Evolutionary conservation across 768 basidiomycete genomes (phyloP), one percentile per base, ranked within the genome.

Genomic region (Pleurotus cornucopiae): DNA sequence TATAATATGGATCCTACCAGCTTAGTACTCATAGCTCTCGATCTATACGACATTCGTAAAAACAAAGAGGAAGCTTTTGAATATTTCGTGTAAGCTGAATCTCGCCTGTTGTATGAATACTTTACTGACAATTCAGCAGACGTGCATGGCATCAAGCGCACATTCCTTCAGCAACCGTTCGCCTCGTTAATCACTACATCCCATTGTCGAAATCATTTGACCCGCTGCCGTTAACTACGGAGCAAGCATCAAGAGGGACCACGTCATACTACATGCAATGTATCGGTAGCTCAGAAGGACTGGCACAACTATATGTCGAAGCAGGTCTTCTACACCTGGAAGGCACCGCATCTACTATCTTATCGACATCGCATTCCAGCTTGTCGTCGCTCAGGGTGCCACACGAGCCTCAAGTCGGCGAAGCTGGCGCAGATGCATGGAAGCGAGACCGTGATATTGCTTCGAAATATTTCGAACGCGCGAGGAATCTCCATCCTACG

Each of bases 1-100:
- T 92, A 88, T 61, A 91, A 92, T 61, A 90, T 92, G 88, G 90
- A 92, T 66, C 84, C 90, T 1, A 92, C 90, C 12, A 91, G 89
- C 69, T 72, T 92, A 23, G 83, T 85, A 1, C 69, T 91, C 53
- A 78, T 84, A 58, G 90, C 79, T 6, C 71, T 90, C 43, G 90
- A 92, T 61, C 64, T 86, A 40, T 79, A 80, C 47, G 89, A 91
- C 65, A 89, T 92, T 48, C 77, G 87, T 46, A 85, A 84, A 64
- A 81, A 90, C 49, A 83, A 79, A 57, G 85, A 88, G 44, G 86
- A 84, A 57, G 90, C 90, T 3, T 92, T 92, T 60, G 89, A 91
- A 71, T 89, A 79, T 61, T 89, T 91, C 61, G 67, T 89, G 89
- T 87, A 64, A 66, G 89, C 78, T 38, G 9, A 18, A 46, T 47